phyloP scores from a whole-genome alignment of 73 alveolate genomes.

The Paramecium pentaurelia region DNA sequence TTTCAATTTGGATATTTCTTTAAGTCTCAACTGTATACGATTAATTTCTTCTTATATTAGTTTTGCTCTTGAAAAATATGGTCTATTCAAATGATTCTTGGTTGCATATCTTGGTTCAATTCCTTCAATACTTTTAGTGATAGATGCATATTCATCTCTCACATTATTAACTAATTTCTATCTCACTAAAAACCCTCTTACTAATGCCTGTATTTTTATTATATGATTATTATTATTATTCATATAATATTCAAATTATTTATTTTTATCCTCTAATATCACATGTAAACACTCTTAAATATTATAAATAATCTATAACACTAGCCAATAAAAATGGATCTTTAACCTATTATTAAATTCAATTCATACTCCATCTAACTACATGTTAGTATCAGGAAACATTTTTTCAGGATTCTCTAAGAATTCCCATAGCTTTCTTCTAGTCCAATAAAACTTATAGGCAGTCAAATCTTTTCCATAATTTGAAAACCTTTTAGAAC shows the following conservation, averaged over 20 bases:
- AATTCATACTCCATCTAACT: conserved; percentile 13
- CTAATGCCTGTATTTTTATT: not conserved
- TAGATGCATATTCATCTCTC: not conserved
- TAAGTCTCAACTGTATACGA: not conserved
- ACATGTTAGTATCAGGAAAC: conserved; percentile 27
- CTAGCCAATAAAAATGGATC: not conserved
- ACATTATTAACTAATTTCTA: not conserved
- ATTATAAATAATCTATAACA: not conserved
- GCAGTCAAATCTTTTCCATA: not conserved
- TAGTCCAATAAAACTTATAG: not conserved
- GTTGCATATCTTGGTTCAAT: not conserved
- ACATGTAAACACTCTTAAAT: not conserved
- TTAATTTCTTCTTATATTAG: not conserved
- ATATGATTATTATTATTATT: not conserved
- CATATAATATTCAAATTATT: not conserved
- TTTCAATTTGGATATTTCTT: not conserved
- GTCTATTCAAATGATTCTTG: not conserved
- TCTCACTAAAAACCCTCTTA: not conserved
- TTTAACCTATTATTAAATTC: not conserved
- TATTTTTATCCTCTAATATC: not conserved
- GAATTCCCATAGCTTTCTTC: conserved; percentile 9
- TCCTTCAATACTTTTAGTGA: not conserved
- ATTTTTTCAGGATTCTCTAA: conserved; percentile 34
- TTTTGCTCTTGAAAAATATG: not conserved
- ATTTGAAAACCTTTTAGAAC: not conserved